A percentile compares a stretch with the other conserved stretches of the same genome.
phyloP scores from a whole-genome alignment of 148 eudicot genomes.

The Drosera capensis region DNA sequence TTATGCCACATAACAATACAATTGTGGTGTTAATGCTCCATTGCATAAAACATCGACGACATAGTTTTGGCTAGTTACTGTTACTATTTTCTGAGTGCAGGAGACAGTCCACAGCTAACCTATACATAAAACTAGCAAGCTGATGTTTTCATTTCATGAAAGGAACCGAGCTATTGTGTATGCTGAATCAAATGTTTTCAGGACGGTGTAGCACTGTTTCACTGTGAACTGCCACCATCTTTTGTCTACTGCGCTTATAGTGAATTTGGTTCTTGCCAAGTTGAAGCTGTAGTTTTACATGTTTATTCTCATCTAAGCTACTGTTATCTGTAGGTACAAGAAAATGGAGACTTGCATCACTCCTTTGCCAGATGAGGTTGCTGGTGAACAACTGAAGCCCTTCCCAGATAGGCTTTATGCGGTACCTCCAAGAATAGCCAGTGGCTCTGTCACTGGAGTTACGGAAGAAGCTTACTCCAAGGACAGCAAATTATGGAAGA shows the following conservation, averaged over 20 bases:
- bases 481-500: constrained; percentile 21
- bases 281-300: not conserved
- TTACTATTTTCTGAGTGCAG: too few species aligned
- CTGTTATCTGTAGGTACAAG: constrained; percentile 66
- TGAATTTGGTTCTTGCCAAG: not conserved
- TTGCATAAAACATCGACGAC: too few species aligned
- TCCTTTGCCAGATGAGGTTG: constrained; percentile 26
- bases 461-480: constrained; percentile 17
- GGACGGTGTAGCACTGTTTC: too few species aligned
- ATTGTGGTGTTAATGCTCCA: too few species aligned
- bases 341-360: constrained; percentile 83
- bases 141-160: too few species aligned
- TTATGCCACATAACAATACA: too few species aligned
- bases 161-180: too few species aligned
- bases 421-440: constrained; percentile 22
- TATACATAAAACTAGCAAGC: too few species aligned
- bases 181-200: too few species aligned
- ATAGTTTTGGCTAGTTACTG: too few species aligned
- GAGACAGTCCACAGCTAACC: too few species aligned
- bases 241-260: not conserved
- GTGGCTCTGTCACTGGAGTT: constrained; percentile 21
- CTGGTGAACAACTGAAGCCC: constrained; percentile 16
- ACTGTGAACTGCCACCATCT: too few species aligned
- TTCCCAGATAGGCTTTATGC: constrained; percentile 22
- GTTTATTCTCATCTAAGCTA: not conserved